phyloP scores from a whole-genome alignment of 2,329 filamentous ascomycete species.

The Atkinsonella hypoxylon region DNA sequence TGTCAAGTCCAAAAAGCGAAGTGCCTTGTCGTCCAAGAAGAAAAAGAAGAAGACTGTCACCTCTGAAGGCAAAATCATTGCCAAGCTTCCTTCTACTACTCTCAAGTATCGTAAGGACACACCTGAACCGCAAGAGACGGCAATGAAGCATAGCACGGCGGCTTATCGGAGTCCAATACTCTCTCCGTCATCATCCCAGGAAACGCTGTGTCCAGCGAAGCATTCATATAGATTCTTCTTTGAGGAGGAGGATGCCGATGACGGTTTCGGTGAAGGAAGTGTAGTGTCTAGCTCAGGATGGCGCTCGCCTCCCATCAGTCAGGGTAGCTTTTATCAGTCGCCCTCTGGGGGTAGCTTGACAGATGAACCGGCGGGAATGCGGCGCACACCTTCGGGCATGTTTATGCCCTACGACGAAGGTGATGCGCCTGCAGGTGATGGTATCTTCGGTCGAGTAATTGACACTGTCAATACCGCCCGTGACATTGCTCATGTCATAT shows the following conservation, averaged over 20 bases:
- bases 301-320: slow-evolving; percentile 17
- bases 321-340: slow-evolving; percentile 30
- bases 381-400: slow-evolving; percentile 76
- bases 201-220: slow-evolving; percentile 63
- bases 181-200: slow-evolving; percentile 70
- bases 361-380: slow-evolving; percentile 50
- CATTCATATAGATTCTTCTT: slow-evolving; percentile 52
- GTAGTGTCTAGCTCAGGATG: slow-evolving; percentile 19
- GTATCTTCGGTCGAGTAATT: slow-evolving; percentile 66
- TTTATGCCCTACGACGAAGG: slow-evolving; percentile 79
- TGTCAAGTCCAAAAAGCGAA: slow-evolving; percentile 43
- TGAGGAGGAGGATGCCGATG: slow-evolving; percentile 47
- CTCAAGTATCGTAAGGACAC: slow-evolving; percentile 74
- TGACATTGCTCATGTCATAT: slow-evolving; percentile 59
- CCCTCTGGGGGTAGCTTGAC: slow-evolving; percentile 36
- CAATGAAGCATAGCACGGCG: slow-evolving; percentile 46
- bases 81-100: slow-evolving; percentile 76
- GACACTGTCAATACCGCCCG: slow-evolving; percentile 67
- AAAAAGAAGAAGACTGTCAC: slow-evolving; percentile 28
- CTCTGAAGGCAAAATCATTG: slow-evolving; percentile 71
- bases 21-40: slow-evolving; percentile 33
- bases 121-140: slow-evolving; percentile 50
- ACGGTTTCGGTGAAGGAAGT: slow-evolving; percentile 32
- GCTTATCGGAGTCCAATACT: slow-evolving; percentile 37
- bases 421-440: slow-evolving; percentile 46